Evolutionary conservation across 805 yeast genomes (phyloP), one percentile per base, ranked within the genome.

Genomic region (Spathaspora passalidarum): DNA sequence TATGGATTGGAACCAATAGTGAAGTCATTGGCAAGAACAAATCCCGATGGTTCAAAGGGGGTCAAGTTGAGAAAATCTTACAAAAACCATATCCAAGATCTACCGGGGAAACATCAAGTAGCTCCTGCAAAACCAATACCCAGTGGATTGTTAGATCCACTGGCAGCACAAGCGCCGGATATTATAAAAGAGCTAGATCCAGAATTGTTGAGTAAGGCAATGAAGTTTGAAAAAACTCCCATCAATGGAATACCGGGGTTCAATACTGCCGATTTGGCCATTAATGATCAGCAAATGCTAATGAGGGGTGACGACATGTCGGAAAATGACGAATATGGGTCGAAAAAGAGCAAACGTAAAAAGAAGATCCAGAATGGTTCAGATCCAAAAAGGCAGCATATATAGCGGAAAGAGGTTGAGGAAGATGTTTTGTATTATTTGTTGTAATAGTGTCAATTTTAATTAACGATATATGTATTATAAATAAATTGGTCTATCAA

Each of bases 1-100:
- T 94, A 89, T 56, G 83, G 82, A 1, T 66, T 94, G 35, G 77
- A 78, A 34, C 76, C 75, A 1, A 68, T 91, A 11, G 87, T 96
- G 1, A 73, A 79, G 45, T 83, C 96, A 3, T 84, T 94, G 37
- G 96, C 97, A 1, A 78, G 99, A 58, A 77, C 84, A 9, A 90
- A 88, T 56, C 84, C 89, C 2, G 95, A 86, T 56, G 96, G 97
- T 0, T 78, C 94, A 0, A 90, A 88, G 55, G 97, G 96, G 45
- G 90, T 90, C 32, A 94, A 94, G 66, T 76, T 94, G 45, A 78
- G 99, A 56, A 94, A 94, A 66, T 89, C 97, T 0, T 94, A 94
- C 68, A 94, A 94, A 63, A 90, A 91, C 52, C 98, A 92, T 61
- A 86, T 94, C 11, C 74, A 78, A 32, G 97, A 91, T 54, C 69